A percentile compares a stretch with the other conserved stretches of the same genome.
Evolutionary conservation across 306 rosid species (phyloP).

Genomic region (Quercus berberidifolia): DNA sequence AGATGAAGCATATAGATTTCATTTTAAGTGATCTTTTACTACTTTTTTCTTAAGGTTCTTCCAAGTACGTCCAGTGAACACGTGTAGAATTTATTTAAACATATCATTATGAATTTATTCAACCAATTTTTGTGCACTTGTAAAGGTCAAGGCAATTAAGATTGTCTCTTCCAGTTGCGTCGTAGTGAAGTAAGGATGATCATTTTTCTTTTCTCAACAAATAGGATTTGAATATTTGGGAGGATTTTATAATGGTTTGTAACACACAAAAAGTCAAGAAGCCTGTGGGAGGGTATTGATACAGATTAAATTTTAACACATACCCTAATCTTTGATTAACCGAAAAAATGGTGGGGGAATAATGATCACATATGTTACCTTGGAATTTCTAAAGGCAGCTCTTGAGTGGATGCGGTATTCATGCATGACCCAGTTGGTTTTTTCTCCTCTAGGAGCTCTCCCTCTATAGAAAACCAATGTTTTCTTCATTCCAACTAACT

Average conservation of each 20-base stretch:
- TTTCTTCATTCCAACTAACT: slow-evolving; percentile 90
- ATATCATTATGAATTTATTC: not conserved
- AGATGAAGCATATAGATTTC: too few species aligned
- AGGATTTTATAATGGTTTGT: too few species aligned
- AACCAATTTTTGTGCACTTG: not conserved
- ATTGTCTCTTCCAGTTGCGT: not conserved
- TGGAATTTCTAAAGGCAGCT: slow-evolving; percentile 49
- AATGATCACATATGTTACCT: slow-evolving; percentile 39
- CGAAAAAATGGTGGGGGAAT: not conserved
- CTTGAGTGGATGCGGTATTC: slow-evolving; percentile 84
- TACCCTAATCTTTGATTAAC: not conserved
- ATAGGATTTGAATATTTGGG: too few species aligned
- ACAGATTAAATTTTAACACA: too few species aligned
- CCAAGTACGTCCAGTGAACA: too few species aligned
- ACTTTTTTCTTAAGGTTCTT: too few species aligned
- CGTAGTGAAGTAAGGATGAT: too few species aligned
- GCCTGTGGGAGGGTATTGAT: too few species aligned
- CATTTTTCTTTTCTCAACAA: too few species aligned
- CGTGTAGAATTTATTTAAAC: not conserved
- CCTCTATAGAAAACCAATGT: slow-evolving; percentile 92
- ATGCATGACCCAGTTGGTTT: slow-evolving; percentile 93
- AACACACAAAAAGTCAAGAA: too few species aligned
- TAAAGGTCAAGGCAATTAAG: not conserved
- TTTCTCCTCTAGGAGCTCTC: slow-evolving; percentile 95
- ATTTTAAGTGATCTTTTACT: too few species aligned